Percentiles rank a stretch among this genome's conserved stretches.
Evolutionary conservation across 1,284 basidiomycete species (phyloP).

Genomic region (Tilletia indica): DNA sequence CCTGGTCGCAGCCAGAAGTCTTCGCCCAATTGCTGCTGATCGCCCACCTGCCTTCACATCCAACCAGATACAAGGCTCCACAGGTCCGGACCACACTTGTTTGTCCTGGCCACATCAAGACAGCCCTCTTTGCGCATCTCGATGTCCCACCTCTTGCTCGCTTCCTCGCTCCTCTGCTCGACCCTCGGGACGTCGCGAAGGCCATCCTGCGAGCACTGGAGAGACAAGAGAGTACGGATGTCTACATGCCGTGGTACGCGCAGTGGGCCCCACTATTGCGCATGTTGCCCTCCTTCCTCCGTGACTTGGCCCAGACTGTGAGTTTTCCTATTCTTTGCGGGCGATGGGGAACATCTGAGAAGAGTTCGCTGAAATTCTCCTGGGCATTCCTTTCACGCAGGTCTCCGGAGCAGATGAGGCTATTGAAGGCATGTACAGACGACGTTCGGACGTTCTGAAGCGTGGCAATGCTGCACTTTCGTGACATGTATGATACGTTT

Average conservation of each 20-base stretch:
- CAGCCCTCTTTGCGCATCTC: conserved; percentile 40
- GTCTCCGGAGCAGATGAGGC: not conserved
- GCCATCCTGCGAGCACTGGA: conserved; percentile 35
- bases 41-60: not conserved
- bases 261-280: conserved; percentile 37
- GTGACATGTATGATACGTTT: not conserved
- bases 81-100: conserved; percentile 43
- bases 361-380: not conserved
- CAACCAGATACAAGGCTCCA: conserved; percentile 29
- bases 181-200: conserved; percentile 33
- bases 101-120: conserved; percentile 44
- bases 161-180: conserved; percentile 40
- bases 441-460: too few relatives aligned
- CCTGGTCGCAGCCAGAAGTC: not conserved
- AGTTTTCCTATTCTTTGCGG: not conserved
- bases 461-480: not conserved
- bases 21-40: too few relatives aligned
- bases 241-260: conserved; percentile 42
- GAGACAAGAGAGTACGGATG: conserved; percentile 31
- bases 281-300: conserved; percentile 32
- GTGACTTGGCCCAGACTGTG: conserved; percentile 7
- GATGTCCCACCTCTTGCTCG: conserved; percentile 29
- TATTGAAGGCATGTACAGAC: not conserved
- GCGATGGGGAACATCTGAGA: not conserved
- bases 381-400: not conserved